phyloP scores from a whole-genome alignment of 306 rosid genomes.

The Leucaena leucocephala region DNA sequence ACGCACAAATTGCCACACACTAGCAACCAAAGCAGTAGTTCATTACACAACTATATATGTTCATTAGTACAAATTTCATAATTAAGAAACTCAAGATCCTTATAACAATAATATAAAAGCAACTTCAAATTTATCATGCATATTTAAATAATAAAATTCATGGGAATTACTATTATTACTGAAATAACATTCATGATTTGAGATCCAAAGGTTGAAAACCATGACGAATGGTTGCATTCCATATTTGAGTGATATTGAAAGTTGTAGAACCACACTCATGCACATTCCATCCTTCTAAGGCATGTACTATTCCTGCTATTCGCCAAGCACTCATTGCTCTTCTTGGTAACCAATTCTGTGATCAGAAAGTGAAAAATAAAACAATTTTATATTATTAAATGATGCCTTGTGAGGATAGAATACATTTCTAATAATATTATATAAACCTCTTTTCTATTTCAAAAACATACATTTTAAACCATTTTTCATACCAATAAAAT shows the following conservation, averaged over 20 bases:
- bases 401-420: too few relatives aligned
- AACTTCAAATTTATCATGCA: not conserved
- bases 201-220: not conserved
- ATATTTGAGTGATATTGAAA: not conserved
- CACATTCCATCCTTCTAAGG: not conserved
- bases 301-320: constrained; percentile 16
- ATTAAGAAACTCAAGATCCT: not conserved
- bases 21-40: too few relatives aligned
- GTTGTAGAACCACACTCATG: not conserved
- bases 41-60: too few relatives aligned
- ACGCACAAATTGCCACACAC: not conserved
- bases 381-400: not conserved
- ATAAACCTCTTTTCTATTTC: too few relatives aligned
- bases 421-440: too few relatives aligned
- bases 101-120: not conserved
- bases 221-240: constrained; percentile 14
- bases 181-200: not conserved
- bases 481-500: too few relatives aligned
- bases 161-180: not conserved
- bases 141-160: not conserved
- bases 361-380: not conserved
- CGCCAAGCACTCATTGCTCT: constrained; percentile 14
- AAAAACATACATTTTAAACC: too few relatives aligned
- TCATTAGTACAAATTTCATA: not conserved
- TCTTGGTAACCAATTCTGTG: constrained; percentile 10